Evolutionary conservation across 768 basidiomycete species (phyloP).

Genomic region (Mycena polygramma): DNA sequence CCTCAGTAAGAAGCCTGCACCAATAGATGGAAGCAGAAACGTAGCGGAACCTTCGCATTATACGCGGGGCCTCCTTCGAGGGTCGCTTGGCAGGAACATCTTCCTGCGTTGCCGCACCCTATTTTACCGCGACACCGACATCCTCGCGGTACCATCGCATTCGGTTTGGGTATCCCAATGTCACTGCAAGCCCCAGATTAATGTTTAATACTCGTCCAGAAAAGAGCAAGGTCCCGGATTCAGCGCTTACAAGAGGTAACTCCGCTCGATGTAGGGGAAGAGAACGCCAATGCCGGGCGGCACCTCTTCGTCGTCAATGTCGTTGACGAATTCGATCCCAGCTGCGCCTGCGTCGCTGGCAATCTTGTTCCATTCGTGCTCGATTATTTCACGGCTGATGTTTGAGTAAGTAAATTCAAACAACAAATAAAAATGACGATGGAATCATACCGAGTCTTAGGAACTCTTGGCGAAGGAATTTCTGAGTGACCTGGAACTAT

Average conservation of each 20-base stretch:
- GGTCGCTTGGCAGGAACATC: constrained; percentile 7
- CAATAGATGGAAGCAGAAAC: neutral
- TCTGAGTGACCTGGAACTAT: neutral
- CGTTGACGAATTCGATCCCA: constrained; percentile 31
- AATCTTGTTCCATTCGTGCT: constrained; percentile 28
- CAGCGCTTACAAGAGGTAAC: constrained; percentile 24
- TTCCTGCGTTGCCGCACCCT: neutral
- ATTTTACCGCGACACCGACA: constrained; percentile 13
- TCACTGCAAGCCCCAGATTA: constrained; percentile 2
- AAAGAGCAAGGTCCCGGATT: neutral
- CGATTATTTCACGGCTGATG: constrained; percentile 19
- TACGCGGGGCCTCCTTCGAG: constrained; percentile 3
- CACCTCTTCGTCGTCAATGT: constrained; percentile 33
- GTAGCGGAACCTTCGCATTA: constrained; percentile 1
- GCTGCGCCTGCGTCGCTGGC: constrained; percentile 30
- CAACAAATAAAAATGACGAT: no score
- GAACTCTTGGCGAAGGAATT: neutral
- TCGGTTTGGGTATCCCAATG: constrained; percentile 19
- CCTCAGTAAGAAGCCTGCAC: neutral
- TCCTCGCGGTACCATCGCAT: neutral
- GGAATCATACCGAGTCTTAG: constrained; percentile 17
- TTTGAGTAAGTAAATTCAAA: neutral
- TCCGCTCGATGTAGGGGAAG: constrained; percentile 31
- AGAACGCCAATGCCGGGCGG: constrained; percentile 29
- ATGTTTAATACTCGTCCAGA: neutral